These are phyloP conservation scores for Scheffersomyces quercinus DNA, from an alignment of 1,139 yeast species.

Conservation along the genomic window DNA sequence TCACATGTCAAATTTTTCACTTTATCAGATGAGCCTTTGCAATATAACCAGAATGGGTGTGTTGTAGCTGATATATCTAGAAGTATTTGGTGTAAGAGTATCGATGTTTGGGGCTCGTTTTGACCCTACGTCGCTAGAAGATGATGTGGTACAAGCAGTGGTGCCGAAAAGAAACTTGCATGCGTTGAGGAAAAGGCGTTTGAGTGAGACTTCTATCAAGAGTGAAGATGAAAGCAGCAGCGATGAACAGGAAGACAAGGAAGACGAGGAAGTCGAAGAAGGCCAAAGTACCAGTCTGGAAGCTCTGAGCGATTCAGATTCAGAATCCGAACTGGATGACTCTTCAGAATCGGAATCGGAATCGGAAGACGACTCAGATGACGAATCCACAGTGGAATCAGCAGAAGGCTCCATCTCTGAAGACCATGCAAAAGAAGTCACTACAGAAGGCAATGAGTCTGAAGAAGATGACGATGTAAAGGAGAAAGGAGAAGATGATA, in stretches of 20 bases:
- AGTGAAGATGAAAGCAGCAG: conserved; percentile 11
- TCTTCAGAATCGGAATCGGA: too few species aligned
- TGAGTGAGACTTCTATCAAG: conserved; percentile 11
- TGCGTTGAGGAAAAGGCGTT: conserved; percentile 17
- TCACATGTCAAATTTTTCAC: too few species aligned
- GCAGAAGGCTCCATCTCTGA: background rate
- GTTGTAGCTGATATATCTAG: too few species aligned
- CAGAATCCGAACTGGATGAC: too few species aligned
- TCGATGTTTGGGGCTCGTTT: conserved; percentile 65
- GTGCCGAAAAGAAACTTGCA: conserved; percentile 7
- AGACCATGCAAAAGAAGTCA: conserved; percentile 1
- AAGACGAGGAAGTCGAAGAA: background rate
- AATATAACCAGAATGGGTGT: too few species aligned
- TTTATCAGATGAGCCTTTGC: too few species aligned
- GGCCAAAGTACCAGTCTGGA: background rate
- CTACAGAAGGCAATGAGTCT: conserved; percentile 8
- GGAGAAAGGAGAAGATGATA: conserved; percentile 6
- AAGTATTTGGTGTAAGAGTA: too few species aligned
- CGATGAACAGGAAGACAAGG: conserved; percentile 7
- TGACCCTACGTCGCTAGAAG: conserved; percentile 46
- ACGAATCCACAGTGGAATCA: background rate
- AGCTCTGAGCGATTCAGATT: conserved; percentile 7
- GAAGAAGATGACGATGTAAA: conserved; percentile 2
- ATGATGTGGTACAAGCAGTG: conserved; percentile 11
- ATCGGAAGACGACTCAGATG: background rate